phyloP scores from a whole-genome alignment of 345 rosid species.

The Lepidium sativum region DNA sequence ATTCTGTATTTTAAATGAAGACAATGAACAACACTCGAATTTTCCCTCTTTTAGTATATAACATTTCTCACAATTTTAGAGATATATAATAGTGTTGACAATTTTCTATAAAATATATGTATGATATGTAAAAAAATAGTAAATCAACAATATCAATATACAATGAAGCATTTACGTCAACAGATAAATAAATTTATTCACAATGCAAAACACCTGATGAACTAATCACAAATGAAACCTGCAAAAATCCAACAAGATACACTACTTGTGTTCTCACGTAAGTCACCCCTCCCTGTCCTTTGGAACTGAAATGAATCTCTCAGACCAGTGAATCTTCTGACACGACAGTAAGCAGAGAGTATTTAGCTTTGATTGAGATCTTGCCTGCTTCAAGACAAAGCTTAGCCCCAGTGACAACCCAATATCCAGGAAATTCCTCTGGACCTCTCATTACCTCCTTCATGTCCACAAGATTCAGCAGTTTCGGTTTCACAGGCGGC shows the following conservation, averaged over 20 bases:
- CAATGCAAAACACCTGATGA: constrained; percentile 10
- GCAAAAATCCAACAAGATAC: constrained; percentile 5
- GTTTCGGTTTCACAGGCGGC: constrained; percentile 45
- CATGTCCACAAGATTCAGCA: constrained; percentile 74
- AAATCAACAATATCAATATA: constrained; percentile 7
- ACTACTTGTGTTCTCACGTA: not conserved
- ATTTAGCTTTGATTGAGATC: constrained; percentile 77
- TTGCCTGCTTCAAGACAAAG: constrained; percentile 64
- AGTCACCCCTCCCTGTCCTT: constrained; percentile 8
- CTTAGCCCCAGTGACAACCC: constrained; percentile 96
- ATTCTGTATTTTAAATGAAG: too few relatives aligned
- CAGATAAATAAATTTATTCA: constrained; percentile 9
- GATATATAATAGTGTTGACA: too few relatives aligned
- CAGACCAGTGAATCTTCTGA: constrained; percentile 61
- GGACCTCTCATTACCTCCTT: constrained; percentile 90
- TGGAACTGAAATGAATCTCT: not conserved
- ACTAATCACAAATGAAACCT: constrained; percentile 23
- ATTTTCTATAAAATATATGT: too few relatives aligned
- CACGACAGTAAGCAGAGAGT: constrained; percentile 66
- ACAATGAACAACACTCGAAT: too few relatives aligned
- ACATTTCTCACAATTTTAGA: too few relatives aligned
- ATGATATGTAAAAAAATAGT: not conserved
- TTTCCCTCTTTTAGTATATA: too few relatives aligned
- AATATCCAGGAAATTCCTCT: constrained; percentile 80
- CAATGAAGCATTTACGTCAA: constrained; percentile 20